These are phyloP conservation scores for Amauroascus niger DNA, from an alignment of 2,329 filamentous ascomycete genomes.

Conservation along the genomic window DNA sequence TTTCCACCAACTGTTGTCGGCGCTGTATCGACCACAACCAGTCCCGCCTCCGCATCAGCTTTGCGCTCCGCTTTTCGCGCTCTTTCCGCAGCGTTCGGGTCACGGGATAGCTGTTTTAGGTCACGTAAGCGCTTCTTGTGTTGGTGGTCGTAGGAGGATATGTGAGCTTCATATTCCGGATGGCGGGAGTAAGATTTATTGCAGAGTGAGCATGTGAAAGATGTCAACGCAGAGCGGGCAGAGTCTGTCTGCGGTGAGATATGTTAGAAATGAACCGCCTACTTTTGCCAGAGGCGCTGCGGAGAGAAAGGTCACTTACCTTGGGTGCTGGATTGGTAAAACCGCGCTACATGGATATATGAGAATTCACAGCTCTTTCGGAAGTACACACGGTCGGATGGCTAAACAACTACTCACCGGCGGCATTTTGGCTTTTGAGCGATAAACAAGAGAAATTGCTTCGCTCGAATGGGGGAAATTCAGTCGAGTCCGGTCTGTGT, in stretches of 20 bases:
- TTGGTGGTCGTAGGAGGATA: slow-evolving; percentile 87
- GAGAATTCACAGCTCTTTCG: not conserved
- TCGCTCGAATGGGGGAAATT: too few species aligned
- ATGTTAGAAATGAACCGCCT: too few species aligned
- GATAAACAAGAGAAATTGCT: too few species aligned
- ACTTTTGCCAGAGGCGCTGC: too few species aligned
- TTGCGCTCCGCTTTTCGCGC: slow-evolving; percentile 35
- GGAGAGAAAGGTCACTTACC: slow-evolving; percentile 22
- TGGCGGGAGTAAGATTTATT: slow-evolving; percentile 90
- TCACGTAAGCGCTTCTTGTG: slow-evolving; percentile 62
- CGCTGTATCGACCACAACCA: slow-evolving; percentile 31
- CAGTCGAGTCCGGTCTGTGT: too few species aligned
- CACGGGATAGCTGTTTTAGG: slow-evolving; percentile 38
- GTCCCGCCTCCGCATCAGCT: slow-evolving; percentile 35
- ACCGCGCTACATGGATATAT: slow-evolving; percentile 31
- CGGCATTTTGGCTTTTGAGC: slow-evolving; percentile 39
- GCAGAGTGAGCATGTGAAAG: slow-evolving; percentile 80
- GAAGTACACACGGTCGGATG: not conserved
- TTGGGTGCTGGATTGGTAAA: slow-evolving; percentile 41
- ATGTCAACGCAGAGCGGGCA: slow-evolving; percentile 65
- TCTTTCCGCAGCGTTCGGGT: slow-evolving; percentile 37
- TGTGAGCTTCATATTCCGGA: slow-evolving; percentile 92
- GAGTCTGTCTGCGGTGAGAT: slow-evolving; percentile 42
- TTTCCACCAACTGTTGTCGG: slow-evolving; percentile 17
- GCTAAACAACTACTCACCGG: slow-evolving; percentile 45